Evolutionary conservation across 805 yeast species (phyloP), one percentile per base, ranked within the genome.

Genomic region (Hyphopichia homilentoma): DNA sequence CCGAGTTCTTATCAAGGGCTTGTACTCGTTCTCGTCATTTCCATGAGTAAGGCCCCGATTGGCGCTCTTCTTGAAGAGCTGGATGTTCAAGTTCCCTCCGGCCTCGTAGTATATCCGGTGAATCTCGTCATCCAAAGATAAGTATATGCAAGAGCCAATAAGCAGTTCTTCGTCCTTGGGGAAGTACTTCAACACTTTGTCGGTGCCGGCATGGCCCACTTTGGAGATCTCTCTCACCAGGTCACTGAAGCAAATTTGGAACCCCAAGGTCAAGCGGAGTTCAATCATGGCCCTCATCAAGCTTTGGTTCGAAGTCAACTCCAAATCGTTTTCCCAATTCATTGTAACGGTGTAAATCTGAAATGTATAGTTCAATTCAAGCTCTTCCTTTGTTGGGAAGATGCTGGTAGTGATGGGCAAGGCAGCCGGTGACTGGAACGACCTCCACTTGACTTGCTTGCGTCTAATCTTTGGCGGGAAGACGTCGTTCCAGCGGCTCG

Each of bases 361-460:
- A 45, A 86, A 81, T 1, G 84, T 77, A 55, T 80, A 90, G 40
- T 84, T 80, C 3, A 70, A 68, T 29, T 81, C 77, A 52, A 89
- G 79, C 36, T 85, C 88, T 4, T 68, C 65, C 8, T 68, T 60
- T 0, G 81, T 56, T 0, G 97, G 97, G 47, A 89, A 89, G 7
- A 81, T 69, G 2, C 83, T 76, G 0, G 94, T 79, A 2, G 87
- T 79, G 0, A 85, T 64, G 0, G 99, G 99, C 16, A 93, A 64
- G 5, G 95, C 82, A 0, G 97, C 97, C 0, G 99, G 99, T 0
- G 96, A 78, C 9, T 88, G 81, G 33, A 94, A 68, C 0, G 97
- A 89, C 33, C 86, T 75, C 99, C 99, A 93, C 50, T 89, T 89
- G 31, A 89, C 81, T 11, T 80, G 65, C 45, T 76, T 75, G 33